Conservation (phyloP, 2,329 filamentous ascomycete species). For the Nemania sp. region DNA sequence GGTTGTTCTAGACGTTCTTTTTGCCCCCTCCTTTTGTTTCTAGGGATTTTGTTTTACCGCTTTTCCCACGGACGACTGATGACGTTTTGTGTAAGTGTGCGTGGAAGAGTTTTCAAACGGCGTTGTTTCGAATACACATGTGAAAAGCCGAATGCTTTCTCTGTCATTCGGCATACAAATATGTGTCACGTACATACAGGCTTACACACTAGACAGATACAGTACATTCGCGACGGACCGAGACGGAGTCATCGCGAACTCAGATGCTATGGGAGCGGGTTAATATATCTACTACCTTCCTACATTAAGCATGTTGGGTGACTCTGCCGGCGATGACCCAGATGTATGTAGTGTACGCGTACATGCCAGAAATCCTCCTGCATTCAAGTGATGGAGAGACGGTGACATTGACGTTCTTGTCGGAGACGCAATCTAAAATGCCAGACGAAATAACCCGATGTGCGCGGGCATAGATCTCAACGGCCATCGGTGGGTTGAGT, state of each 20-base stretch:
- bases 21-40: constrained; percentile 1
- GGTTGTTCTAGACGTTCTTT: constrained; percentile 17
- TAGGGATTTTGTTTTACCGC: too few species aligned
- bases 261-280: constrained; percentile 10
- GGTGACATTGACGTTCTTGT: constrained; percentile 6
- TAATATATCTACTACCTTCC: constrained; percentile 2
- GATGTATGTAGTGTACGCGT: background rate
- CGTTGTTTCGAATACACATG: too few species aligned
- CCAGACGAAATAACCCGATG: constrained; percentile 18
- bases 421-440: background rate
- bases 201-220: too few species aligned
- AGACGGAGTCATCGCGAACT: constrained; percentile 8
- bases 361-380: background rate
- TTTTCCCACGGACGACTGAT: too few species aligned
- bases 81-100: too few species aligned
- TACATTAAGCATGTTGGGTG: constrained; percentile 4
- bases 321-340: background rate
- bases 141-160: too few species aligned
- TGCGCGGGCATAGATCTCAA: constrained; percentile 18
- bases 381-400: constrained; percentile 1
- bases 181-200: too few species aligned
- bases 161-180: too few species aligned
- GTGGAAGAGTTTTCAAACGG: too few species aligned
- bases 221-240: constrained; percentile 9
- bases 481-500: constrained; percentile 9